Evolutionary conservation across 164 flowering plant genomes (phyloP), one percentile per base, ranked within the genome.

Genomic region (Nymphaea thermarum): DNA sequence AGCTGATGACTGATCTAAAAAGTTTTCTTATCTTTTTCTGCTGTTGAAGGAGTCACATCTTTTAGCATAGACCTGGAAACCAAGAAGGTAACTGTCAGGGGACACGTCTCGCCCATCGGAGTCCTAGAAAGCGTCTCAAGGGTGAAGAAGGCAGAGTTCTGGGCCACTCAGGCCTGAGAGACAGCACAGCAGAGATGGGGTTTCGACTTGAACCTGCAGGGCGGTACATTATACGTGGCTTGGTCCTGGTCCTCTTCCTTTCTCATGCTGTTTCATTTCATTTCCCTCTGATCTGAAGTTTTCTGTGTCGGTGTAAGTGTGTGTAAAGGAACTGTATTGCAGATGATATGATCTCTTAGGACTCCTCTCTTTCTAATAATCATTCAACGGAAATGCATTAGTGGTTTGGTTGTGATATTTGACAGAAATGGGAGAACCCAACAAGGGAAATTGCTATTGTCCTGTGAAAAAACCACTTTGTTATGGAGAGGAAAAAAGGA

Each of bases 71-170:
- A 94, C 75, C 64, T 94, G 81, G 96, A 91, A 70, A 88, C 73
- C 79, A 89, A 87, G 81, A 89, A 80, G 87, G 98, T 93, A 66
- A 84, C 86, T 7, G 88, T 93, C 14, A 83, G 78, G 6, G 98
- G 98, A 42, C 88, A 94, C 76, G 76, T 94, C 71, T 67, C 80
- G 47, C 98, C 98, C 41, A 81, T 77, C 65, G 90, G 91, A 76
- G 97, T 94, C 72, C 74, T 94, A 77, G 86, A 85, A 76, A 91
- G 97, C 77, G 86, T 91, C 47, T 88, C 91, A 3, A 89, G 79
- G 74, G 90, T 94, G 18, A 91, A 94, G 74, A 73, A 63, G 73
- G 93, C 97, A 25, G 77, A 86, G 79, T 71, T 93, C 57, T 90
- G 94, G 96, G 71, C 81, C 67, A n/a, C 4, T 2, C 8, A 62